These are phyloP conservation scores for Pelargonium cotyledonis DNA, from an alignment of 441 rosid genomes.

Conservation along the genomic window DNA sequence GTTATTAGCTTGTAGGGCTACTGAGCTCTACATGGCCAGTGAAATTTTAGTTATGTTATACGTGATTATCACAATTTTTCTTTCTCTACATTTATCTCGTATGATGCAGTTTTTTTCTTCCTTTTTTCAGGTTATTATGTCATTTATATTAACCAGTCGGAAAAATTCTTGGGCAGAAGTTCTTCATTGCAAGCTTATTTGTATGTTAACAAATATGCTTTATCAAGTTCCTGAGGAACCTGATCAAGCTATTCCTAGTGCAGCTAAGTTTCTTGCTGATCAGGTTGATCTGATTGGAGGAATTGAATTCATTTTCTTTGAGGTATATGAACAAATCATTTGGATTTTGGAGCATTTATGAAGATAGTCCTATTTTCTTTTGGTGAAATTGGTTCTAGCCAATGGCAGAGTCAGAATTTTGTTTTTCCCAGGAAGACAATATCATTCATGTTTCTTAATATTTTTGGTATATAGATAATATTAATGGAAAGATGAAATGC, in stretches of 20 bases:
- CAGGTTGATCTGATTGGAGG: conserved; percentile 97
- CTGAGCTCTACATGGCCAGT: neutral
- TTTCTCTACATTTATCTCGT: neutral
- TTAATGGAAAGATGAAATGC: no score
- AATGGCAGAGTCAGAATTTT: neutral
- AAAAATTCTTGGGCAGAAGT: conserved; percentile 91
- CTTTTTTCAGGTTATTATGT: conserved; percentile 67
- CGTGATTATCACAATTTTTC: neutral
- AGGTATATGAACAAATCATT: conserved; percentile 44
- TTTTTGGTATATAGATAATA: neutral
- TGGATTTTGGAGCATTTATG: neutral
- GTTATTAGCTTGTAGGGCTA: neutral
- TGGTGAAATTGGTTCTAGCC: conserved; percentile 1
- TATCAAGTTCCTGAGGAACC: conserved; percentile 63
- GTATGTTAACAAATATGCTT: conserved; percentile 87
- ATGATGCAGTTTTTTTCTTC: conserved; percentile 13
- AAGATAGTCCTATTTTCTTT: neutral
- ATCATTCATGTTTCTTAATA: neutral
- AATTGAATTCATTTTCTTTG: conserved; percentile 77
- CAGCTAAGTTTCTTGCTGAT: conserved; percentile 60
- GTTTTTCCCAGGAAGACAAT: neutral
- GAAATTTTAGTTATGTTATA: neutral
- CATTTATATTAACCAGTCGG: conserved; percentile 67
- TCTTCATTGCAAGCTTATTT: conserved; percentile 89
- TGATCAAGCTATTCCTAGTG: conserved; percentile 30